Conservation (phyloP, 805 yeast genomes). For the Komagataella pastoris region DNA sequence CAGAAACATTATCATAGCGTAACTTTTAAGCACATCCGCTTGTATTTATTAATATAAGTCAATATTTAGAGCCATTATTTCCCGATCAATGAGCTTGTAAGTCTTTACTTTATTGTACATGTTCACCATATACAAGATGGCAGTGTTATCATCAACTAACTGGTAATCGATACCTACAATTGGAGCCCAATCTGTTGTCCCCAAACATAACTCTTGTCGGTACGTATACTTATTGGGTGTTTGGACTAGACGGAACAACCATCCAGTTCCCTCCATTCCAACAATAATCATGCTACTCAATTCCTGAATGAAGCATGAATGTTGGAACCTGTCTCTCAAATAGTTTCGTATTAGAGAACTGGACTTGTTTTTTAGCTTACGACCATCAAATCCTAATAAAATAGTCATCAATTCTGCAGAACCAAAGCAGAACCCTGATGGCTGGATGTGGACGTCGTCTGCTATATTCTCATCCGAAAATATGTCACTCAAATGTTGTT, state of each 20-base stretch:
- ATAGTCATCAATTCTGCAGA: neutral
- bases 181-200: neutral
- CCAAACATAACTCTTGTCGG: neutral
- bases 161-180: neutral
- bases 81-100: neutral
- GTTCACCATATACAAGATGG: neutral
- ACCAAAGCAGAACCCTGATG: neutral
- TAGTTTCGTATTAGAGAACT: neutral
- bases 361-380: neutral
- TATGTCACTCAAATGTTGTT: neutral
- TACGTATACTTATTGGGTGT: neutral
- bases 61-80: neutral
- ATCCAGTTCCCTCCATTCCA: neutral
- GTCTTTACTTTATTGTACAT: neutral
- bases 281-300: neutral
- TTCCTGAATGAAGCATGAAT: neutral
- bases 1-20: neutral
- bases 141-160: neutral
- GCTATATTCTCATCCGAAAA: neutral
- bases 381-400: neutral
- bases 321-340: neutral
- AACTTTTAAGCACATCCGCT: neutral
- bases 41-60: neutral
- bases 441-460: neutral
- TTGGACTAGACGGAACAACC: neutral